Base-by-base conservation (phyloP, 352 stramenopile genomes). In the Phytophthora colocasiae region DNA sequence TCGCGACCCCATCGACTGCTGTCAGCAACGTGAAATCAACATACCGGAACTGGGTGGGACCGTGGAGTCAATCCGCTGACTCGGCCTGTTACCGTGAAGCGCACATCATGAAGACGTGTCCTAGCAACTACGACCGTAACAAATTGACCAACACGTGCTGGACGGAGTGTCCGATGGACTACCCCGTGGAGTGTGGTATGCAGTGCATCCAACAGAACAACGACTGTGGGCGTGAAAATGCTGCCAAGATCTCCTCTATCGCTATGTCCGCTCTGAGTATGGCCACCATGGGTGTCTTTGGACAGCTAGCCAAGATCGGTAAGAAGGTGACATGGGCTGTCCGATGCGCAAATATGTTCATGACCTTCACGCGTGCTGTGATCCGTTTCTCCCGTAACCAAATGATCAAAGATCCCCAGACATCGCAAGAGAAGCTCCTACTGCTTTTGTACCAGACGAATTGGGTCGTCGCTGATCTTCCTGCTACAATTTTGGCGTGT, bases 181-280 rank as follows among this genome's bases (percentile, higher is more conserved):
- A 88, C 59, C 81, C 81, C 3, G 78, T 90, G 4, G 65, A 83
- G 34, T 90, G 81, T 49, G 75, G 71, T 19, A 80, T 85, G 70
- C 70, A 89, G 66, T 90, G 81, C 45, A 73, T 90, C 32, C 81
- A 73, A 14, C 78, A 90, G 52, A 85, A 85, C 68, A 71, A 79
- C 27, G 77, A 87, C 58, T 90, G 81, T 36, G 59, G 44, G n/a
- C 58, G 59, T n/a, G 66, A 81, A 58, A 56, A 80, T 0, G 4
- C 77, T 17, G 50, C 50, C 14, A 85, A 87, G 51, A 46, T 72
- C 6, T 63, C 49, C 0, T 49, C 67, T 12, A 63, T 87, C 7
- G 77, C 74, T 6, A 76, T 73, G 34, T 67, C 59, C 0, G 49
- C 68, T 1, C 44, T 87, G 27, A 82, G 70, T 55, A 62, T 68